A percentile compares a stretch with the other conserved stretches of the same genome.
phyloP scores from a whole-genome alignment of 2,329 filamentous ascomycete genomes.

The Tricladium varicosporioides region DNA sequence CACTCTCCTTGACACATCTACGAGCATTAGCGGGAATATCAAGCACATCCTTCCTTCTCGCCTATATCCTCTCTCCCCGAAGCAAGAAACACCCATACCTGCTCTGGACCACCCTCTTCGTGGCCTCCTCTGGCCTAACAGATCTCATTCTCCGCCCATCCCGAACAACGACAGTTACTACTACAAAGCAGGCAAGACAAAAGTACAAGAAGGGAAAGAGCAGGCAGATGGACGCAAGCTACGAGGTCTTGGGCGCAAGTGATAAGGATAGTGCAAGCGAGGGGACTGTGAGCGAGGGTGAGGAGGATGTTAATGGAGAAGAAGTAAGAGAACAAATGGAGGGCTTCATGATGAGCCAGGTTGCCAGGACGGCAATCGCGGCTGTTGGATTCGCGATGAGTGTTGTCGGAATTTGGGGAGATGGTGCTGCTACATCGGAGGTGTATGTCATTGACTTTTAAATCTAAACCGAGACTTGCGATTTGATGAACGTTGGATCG shows the following conservation, averaged over 20 bases:
- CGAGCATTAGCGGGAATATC: conserved; percentile 67
- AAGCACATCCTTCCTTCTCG: conserved; percentile 69
- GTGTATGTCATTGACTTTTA: conserved; percentile 30
- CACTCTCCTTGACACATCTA: conserved; percentile 62
- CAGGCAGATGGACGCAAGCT: conserved; percentile 63
- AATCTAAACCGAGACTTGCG: background rate
- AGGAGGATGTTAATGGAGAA: conserved; percentile 57
- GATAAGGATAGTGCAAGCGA: conserved; percentile 42
- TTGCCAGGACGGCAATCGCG: conserved; percentile 52
- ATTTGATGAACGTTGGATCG: background rate
- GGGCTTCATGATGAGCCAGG: conserved; percentile 51
- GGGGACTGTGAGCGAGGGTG: conserved; percentile 44
- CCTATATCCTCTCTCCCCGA: conserved; percentile 73
- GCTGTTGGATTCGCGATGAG: conserved; percentile 59
- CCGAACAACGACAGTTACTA: background rate
- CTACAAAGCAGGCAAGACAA: background rate
- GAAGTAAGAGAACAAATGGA: conserved; percentile 58
- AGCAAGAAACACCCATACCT: conserved; percentile 83
- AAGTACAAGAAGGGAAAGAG: conserved; percentile 29
- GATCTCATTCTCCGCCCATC: conserved; percentile 26
- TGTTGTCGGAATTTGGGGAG: conserved; percentile 65
- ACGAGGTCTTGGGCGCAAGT: conserved; percentile 58
- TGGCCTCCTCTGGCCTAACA: conserved; percentile 50
- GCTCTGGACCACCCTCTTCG: conserved; percentile 75
- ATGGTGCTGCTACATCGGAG: conserved; percentile 42